Percentiles rank a stretch among this genome's conserved stretches.
Conservation (phyloP, 306 rosid genomes). For the Dalbergia oliveri region DNA sequence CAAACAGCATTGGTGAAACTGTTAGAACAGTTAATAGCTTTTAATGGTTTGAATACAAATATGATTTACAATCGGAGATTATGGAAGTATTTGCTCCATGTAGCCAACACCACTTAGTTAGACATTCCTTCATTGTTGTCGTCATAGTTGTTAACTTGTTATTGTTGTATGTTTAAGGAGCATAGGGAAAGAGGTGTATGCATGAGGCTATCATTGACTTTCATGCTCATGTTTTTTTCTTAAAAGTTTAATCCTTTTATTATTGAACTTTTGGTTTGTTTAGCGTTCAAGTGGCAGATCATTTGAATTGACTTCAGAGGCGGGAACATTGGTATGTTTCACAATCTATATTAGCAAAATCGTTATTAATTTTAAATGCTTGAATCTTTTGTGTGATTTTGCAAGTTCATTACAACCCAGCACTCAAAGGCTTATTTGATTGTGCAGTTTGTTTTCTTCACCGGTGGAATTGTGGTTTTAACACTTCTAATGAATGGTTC, state of each 20-base stretch:
- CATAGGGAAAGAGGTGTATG: background rate
- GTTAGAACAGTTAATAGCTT: too few relatives aligned
- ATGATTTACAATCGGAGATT: too few relatives aligned
- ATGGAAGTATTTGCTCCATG: too few relatives aligned
- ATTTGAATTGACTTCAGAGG: slow-evolving; percentile 65
- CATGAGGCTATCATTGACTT: slow-evolving; percentile 1
- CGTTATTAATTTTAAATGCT: slow-evolving; percentile 18
- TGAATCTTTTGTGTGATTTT: slow-evolving; percentile 9
- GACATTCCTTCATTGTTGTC: too few relatives aligned
- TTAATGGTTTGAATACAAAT: too few relatives aligned
- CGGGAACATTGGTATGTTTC: slow-evolving; percentile 77
- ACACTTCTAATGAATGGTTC: slow-evolving; percentile 94
- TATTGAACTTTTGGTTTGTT: slow-evolving; percentile 42
- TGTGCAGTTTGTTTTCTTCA: slow-evolving; percentile 92
- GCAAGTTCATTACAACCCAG: slow-evolving; percentile 17
- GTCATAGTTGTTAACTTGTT: too few relatives aligned
- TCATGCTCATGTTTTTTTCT: slow-evolving; percentile 18
- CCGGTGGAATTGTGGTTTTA: slow-evolving; percentile 95
- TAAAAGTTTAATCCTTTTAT: slow-evolving; percentile 37
- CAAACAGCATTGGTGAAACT: too few relatives aligned
- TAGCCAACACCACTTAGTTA: too few relatives aligned
- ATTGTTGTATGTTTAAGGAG: background rate
- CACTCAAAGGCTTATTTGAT: background rate
- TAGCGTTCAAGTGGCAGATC: slow-evolving; percentile 83
- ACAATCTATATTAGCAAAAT: background rate